Percentiles rank a stretch among this genome's conserved stretches.
Evolutionary conservation across 305 asterid species (phyloP).

Genomic region (Lippia alba): DNA sequence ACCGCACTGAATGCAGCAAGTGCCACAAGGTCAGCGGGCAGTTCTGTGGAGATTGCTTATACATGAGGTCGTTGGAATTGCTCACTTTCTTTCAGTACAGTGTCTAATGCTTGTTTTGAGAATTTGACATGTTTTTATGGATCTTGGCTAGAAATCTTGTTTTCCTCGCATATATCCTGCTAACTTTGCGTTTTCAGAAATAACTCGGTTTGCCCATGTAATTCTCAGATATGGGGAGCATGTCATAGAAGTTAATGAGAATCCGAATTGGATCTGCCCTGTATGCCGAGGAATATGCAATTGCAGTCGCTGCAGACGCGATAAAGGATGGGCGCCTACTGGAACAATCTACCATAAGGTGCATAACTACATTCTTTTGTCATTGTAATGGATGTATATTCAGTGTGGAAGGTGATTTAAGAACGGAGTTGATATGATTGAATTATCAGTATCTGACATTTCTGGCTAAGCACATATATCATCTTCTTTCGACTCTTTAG

Average conservation of each 20-base stretch:
- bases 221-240: constrained; percentile 75
- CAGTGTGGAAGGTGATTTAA: not conserved
- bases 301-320: constrained; percentile 73
- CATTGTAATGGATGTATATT: not conserved
- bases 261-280: constrained; percentile 70
- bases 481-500: constrained; percentile 35
- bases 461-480: constrained; percentile 1
- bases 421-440: not conserved
- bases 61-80: constrained; percentile 51
- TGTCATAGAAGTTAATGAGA: constrained; percentile 59
- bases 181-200: constrained; percentile 1
- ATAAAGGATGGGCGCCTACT: constrained; percentile 68
- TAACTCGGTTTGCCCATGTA: constrained; percentile 14
- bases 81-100: constrained; percentile 1
- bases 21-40: constrained; percentile 58
- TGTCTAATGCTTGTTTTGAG: constrained; percentile 1
- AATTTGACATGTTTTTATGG: constrained; percentile 1
- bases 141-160: constrained; percentile 12
- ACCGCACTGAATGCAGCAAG: constrained; percentile 62
- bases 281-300: constrained; percentile 80
- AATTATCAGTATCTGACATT: not conserved
- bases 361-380: not conserved
- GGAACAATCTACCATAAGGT: constrained; percentile 59
- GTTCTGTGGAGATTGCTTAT: constrained; percentile 83
- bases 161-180: not conserved